Evolutionary conservation across 164 flowering plant genomes (phyloP).

Genomic region (Euptelea pleiosperma): DNA sequence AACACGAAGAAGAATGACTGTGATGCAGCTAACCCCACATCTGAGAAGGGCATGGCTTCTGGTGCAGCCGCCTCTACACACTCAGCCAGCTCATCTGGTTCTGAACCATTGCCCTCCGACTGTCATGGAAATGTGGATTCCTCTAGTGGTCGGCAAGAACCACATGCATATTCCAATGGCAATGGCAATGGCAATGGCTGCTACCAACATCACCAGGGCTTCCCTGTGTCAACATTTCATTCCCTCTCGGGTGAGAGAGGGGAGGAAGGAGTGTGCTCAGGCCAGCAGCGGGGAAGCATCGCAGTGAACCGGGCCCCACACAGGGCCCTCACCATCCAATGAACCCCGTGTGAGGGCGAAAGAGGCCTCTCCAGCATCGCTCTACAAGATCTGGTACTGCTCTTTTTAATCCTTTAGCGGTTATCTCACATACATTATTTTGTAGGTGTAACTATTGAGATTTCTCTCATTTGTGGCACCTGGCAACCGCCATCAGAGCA

Average conservation of each 20-base stretch:
- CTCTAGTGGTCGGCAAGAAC: constrained; percentile 21
- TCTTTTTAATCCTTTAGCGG: not conserved
- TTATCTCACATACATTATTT: not conserved
- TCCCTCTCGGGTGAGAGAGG: constrained; percentile 27
- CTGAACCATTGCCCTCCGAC: constrained; percentile 33
- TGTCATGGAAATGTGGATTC: constrained; percentile 32
- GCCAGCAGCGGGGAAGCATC: constrained; percentile 54
- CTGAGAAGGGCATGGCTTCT: constrained; percentile 29
- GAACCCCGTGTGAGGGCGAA: constrained; percentile 11
- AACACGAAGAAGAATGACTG: constrained; percentile 61
- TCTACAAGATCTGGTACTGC: not conserved
- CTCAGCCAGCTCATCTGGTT: constrained; percentile 45
- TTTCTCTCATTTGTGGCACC: not conserved
- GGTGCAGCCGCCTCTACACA: constrained; percentile 22
- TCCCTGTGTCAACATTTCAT: constrained; percentile 29
- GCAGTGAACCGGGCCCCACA: constrained; percentile 41
- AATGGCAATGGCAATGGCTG: constrained; percentile 23
- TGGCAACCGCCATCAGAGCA: not conserved
- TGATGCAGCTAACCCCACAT: constrained; percentile 20
- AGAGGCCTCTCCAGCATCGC: constrained; percentile 4
- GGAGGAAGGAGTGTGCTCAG: constrained; percentile 47
- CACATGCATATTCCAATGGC: constrained; percentile 20
- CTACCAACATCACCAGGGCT: constrained; percentile 30
- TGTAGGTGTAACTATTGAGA: constrained; percentile 7
- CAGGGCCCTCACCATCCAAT: constrained; percentile 57